Evolutionary conservation across 192 early-diverging fungal species (phyloP).

Genomic region (Backusella psychrophila): DNA sequence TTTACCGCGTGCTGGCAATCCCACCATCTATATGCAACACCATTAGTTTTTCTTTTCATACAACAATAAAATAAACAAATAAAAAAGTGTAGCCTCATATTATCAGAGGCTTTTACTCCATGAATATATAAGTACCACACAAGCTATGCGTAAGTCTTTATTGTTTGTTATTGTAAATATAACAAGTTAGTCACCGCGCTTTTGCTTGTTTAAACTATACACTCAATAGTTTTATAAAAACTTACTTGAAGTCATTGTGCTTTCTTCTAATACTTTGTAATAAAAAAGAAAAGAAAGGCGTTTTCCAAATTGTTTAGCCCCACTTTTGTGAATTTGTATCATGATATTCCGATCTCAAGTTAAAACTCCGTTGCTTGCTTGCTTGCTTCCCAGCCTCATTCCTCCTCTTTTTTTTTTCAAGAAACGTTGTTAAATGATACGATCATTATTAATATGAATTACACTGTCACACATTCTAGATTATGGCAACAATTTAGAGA

Average conservation of each 20-base stretch:
- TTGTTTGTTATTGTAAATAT: neutral
- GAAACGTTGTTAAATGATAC: neutral
- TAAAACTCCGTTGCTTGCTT: neutral
- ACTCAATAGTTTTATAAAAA: neutral
- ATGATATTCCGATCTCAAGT: neutral
- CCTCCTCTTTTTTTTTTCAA: neutral
- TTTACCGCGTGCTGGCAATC: conserved; percentile 91
- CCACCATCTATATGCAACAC: conserved; percentile 72
- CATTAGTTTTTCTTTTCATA: conserved; percentile 6
- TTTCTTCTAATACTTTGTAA: neutral
- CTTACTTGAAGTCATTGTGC: conserved; percentile 13
- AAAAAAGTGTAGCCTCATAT: neutral
- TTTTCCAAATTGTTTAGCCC: neutral
- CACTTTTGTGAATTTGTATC: neutral
- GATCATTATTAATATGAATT: neutral
- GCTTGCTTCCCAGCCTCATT: neutral
- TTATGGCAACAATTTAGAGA: neutral
- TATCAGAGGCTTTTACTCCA: neutral
- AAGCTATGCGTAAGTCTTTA: conserved; percentile 44
- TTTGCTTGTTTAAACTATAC: neutral
- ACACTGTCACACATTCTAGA: neutral
- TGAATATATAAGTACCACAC: conserved; percentile 35
- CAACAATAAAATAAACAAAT: neutral
- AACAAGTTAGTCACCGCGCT: neutral
- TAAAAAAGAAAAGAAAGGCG: conserved; percentile 1